Evolutionary conservation across 345 rosid species (phyloP).

Genomic region (Sisymbrium irio): DNA sequence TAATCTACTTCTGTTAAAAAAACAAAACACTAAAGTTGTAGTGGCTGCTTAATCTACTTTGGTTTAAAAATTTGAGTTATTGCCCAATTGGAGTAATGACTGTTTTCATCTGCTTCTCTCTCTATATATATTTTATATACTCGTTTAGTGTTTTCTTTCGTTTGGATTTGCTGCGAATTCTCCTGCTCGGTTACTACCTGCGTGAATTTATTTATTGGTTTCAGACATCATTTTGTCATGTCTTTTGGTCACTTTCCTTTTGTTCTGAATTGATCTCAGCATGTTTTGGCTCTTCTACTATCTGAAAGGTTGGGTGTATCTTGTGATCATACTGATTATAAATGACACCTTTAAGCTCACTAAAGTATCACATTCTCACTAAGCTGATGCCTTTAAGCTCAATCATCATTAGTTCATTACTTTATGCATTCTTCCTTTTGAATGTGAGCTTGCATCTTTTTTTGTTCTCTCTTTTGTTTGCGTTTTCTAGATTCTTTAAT

Average conservation of each 20-base stretch:
- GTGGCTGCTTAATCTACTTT: neutral
- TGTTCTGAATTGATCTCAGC: slow-evolving; percentile 25
- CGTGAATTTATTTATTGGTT: neutral
- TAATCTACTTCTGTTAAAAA: neutral
- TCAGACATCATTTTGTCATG: slow-evolving; percentile 35
- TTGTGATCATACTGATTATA: slow-evolving; percentile 20
- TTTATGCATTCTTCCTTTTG: slow-evolving; percentile 24
- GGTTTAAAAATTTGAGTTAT: too few species aligned
- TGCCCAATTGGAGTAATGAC: slow-evolving; percentile 10
- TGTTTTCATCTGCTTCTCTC: slow-evolving; percentile 6
- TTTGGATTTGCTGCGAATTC: slow-evolving; percentile 26
- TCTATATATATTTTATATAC: slow-evolving; percentile 5
- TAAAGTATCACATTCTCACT: neutral
- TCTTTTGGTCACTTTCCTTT: slow-evolving; percentile 29
- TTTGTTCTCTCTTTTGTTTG: neutral
- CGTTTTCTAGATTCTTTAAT: neutral
- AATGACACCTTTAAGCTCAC: slow-evolving; percentile 12
- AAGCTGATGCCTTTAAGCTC: neutral
- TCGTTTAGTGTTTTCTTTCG: slow-evolving; percentile 19
- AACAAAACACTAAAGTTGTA: too few species aligned
- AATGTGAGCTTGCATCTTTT: slow-evolving; percentile 24
- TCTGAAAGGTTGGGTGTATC: slow-evolving; percentile 22
- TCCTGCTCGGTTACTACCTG: slow-evolving; percentile 30
- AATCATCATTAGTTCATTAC: slow-evolving; percentile 21
- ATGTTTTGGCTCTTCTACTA: slow-evolving; percentile 30